Evolutionary conservation across 805 yeast species (phyloP), one percentile per base, ranked within the genome.

Genomic region (Torulaspora franciscae): DNA sequence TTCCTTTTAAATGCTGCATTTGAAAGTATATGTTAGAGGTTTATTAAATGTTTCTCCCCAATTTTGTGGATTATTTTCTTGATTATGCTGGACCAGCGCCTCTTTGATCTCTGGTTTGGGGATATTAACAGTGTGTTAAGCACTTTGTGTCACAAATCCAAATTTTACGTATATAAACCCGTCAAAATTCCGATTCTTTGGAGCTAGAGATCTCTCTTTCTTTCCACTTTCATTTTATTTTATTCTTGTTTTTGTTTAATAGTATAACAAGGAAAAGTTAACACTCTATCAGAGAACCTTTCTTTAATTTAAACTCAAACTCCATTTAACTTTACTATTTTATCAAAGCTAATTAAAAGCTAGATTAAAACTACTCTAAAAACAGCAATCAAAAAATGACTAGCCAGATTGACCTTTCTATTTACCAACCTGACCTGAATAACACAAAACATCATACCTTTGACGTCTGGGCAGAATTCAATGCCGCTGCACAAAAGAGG

Each of bases 401-500:
- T 15, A 10, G 15, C 19, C 22, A 13, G 15, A 14, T 30, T 30
- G 33, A 30, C 33, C 33, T 30, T 14, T 38, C 41, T 29, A 14
- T 22, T 6, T 36, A 36, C 40, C 14, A 36, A 26, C 38, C 38
- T 23, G 19, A 24, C 28, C 17, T 35, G 33, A 30, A 30, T 19
- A 35, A n/a, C 38, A 24, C 22, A 3, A 19, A 19, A 5, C 22
- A 24, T 23, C 17, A 35, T 37, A 17, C 11, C 9, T 15, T 24
- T 11, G 26, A 29, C 27, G 19, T 33, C 22, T 38, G 41, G 34
- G 11, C 24, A n/a, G 17, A 13, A 10, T 28, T 38, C 22, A 38
- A 38, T 10, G 41, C 22, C 7, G 41, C 41, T n/a, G 27, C 27
- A 13, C 30, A 38, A 9, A 22, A n/a, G 24, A 38, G 41, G 13